Conservation (phyloP, 805 yeast genomes). For the Pichia phayaonensis region DNA sequence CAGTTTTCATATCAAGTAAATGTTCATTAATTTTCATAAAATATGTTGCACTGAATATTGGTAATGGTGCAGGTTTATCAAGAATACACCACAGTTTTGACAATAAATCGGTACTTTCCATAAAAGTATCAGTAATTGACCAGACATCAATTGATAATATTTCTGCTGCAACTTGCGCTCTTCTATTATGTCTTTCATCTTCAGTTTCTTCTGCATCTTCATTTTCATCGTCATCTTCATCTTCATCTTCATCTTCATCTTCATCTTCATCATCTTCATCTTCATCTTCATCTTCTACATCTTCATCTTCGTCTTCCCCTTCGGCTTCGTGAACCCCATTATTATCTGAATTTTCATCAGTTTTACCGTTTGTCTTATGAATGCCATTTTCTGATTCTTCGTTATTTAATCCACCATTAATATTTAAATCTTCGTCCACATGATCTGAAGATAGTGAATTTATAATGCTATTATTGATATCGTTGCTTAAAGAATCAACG, state of each 20-base stretch:
- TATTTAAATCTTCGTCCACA: not conserved
- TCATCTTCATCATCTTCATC: constrained; percentile 15
- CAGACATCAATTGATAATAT: constrained; percentile 87
- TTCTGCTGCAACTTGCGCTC: constrained; percentile 76
- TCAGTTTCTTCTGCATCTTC: constrained; percentile 29
- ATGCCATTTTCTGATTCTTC: not conserved
- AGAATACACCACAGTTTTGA: constrained; percentile 73
- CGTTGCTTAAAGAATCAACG: not conserved
- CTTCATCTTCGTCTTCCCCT: not conserved
- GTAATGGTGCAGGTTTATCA: constrained; percentile 57
- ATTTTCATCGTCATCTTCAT: constrained; percentile 20
- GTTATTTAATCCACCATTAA: not conserved
- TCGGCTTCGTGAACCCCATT: not conserved
- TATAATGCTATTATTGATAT: not conserved
- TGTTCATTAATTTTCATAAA: constrained; percentile 91
- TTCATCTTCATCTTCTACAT: constrained; percentile 8
- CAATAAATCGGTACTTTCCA: constrained; percentile 62
- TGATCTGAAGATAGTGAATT: not conserved
- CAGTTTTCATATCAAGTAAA: constrained; percentile 80
- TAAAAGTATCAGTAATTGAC: constrained; percentile 85
- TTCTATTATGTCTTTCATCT: constrained; percentile 29
- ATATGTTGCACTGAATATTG: constrained; percentile 74
- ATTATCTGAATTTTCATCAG: constrained; percentile 3
- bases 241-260: constrained; percentile 14
- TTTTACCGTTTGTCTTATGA: not conserved